Evolutionary conservation across 768 basidiomycete genomes (phyloP), one percentile per base, ranked within the genome.

Genomic region (Mycena sanguinolenta): DNA sequence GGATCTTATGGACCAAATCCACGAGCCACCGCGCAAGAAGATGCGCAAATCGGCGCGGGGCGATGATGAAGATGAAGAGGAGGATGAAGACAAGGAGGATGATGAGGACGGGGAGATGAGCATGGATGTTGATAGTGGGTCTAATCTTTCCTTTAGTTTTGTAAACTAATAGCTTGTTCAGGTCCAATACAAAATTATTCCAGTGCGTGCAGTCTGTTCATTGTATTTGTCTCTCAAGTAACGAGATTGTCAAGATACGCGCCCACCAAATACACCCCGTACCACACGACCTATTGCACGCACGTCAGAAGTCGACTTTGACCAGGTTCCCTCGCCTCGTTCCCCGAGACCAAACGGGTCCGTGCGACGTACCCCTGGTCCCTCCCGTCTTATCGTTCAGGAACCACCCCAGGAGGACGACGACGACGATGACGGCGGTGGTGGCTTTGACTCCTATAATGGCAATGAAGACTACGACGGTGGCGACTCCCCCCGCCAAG

Each of bases 71-170:
- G n/a, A 77, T 80, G 46, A n/a, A n/a, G 80, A 84, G 28, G 82
- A 84, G 17, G 83, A 88, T 25, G 81, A 85, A 27, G 86, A 87
- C 34, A 81, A 86, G 38, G 59, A 60, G 6, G 27, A 46, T 16
- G 88, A 88, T 50, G 83, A 82, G 65, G 80, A 91, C 67, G 93
- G 91, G 10, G 92, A 93, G 74, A 89, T 90, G 85, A 90, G 90
- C 14, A 94, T 95, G 94, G 91, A 93, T 61, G 68, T 95, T 34
- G 90, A 93, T 71, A 92, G 92, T 92, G 77, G 78, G 89, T 84
- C 21, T 10, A 6, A 63, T 13, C 10, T 62, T 32, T 30, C 9
- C n/a, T 38, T 17, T 39, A 3, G 21, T 19, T 21, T 42, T 21
- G n/a, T 12, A 19, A 16, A 14, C 63, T 28, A 3, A 44, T 21